Base-by-base conservation (phyloP, 2,329 filamentous ascomycete species). In the Colletotrichum spaethianum region DNA sequence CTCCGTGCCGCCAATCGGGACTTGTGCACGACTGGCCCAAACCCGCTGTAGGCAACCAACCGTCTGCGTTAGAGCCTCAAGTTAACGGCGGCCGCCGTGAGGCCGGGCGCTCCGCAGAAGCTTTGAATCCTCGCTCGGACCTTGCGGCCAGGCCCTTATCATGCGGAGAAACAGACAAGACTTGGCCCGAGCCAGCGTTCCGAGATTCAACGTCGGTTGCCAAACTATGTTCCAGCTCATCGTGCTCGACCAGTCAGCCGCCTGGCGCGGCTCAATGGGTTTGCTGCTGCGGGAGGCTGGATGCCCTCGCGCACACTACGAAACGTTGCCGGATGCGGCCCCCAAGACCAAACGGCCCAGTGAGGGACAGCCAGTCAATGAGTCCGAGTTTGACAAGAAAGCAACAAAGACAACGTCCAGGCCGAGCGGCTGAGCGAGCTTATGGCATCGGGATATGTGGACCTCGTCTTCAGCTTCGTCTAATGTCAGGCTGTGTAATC, bases 401-500 rank as follows among this genome's bases (percentile, higher is more conserved):
- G 28, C 26, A 53, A 69, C 65, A 60, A 72, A 72, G 59, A 23
- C 62, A 26, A 46, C 52, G 26, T 36, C 14, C 23, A 40, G 44
- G 65, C 31, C 52, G 46, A 56, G 65, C 59, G 38, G 44, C 60
- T 62, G 56, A 53, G 11, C 38, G 28, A 26, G 44, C 52, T n/a
- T 52, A 31, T 69, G 65, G 44, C 38, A 55, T 60, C 28, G 26
- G n/a, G 18, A 44, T 59, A 14, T 26, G 44, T 50, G 33, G 50
- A 57, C 61, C 23, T 62, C 26, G 50, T 26, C 48, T 67, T 67
- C 46, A 50, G 52, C 53, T 53, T 63, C 65, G 53, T 68, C 64
- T 33, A 59, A 69, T 59, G n/a, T 62, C 57, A 69, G 36, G 44
- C 68, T 44, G 56, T n/a, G 57, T n/a, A n/a, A 63, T 72, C 57